A percentile compares a stretch with the other conserved stretches of the same genome.
These are phyloP conservation scores for Fusarium sp. DNA, from an alignment of 2,329 filamentous ascomycete genomes.

Conservation along the genomic window DNA sequence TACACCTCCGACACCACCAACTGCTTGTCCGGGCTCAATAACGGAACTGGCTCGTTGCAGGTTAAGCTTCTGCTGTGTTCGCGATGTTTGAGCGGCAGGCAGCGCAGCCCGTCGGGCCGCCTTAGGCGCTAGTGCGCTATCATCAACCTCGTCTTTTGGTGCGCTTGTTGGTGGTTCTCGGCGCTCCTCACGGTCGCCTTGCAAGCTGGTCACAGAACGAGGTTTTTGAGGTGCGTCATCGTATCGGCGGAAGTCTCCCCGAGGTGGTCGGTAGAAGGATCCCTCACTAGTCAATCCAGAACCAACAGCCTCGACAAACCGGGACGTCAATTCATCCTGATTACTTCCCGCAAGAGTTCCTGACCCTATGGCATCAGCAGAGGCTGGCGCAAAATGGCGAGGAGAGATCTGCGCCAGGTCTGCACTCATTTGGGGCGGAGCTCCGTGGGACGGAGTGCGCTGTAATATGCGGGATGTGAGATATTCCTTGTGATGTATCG, in stretches of 20 bases:
- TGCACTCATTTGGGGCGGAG: conserved; percentile 72
- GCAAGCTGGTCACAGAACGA: conserved; percentile 54
- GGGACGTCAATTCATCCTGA: conserved; percentile 64
- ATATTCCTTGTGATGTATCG: conserved; percentile 67
- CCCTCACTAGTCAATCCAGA: conserved; percentile 61
- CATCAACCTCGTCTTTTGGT: conserved; percentile 48
- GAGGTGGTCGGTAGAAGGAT: conserved; percentile 59
- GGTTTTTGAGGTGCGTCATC: conserved; percentile 52
- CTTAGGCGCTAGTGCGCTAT: conserved; percentile 60
- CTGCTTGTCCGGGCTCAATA: conserved; percentile 69
- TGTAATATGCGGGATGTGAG: conserved; percentile 75
- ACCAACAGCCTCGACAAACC: conserved; percentile 64
- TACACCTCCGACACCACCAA: conserved; percentile 49
- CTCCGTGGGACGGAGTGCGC: conserved; percentile 68
- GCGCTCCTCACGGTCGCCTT: conserved; percentile 37
- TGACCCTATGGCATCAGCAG: conserved; percentile 42
- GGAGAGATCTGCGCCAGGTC: conserved; percentile 58
- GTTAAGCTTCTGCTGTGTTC: conserved; percentile 80
- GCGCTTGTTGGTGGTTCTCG: conserved; percentile 28
- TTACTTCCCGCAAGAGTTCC: conserved; percentile 46
- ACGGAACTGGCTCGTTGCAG: conserved; percentile 77
- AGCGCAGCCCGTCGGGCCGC: conserved; percentile 52
- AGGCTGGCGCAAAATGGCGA: conserved; percentile 49
- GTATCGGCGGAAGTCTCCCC: conserved; percentile 44
- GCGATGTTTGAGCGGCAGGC: conserved; percentile 65